Conservation (phyloP, 78 protist species). For the slime mould (Dictyostelium discoideum) region dicty_2.7 NC_007089.4:1579501-1580000, state of each 20-base stretch:
- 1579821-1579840: slow-evolving; percentile 92
- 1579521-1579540: background rate
- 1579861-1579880: slow-evolving; percentile 90
- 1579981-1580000: slow-evolving; percentile 77
- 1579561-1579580: no score
- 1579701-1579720: slow-evolving; percentile 88
- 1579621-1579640: slow-evolving; percentile 20
- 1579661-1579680: slow-evolving; percentile 79
- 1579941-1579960: slow-evolving; percentile 90
- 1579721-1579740: slow-evolving; percentile 81
- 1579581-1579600: no score
- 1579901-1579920: slow-evolving; percentile 87
- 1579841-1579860: slow-evolving; percentile 88
- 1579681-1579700: slow-evolving; percentile 89
- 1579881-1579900: slow-evolving; percentile 86
- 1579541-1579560: background rate
- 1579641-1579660: slow-evolving; percentile 71
- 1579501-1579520: background rate
- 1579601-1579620: background rate
- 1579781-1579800: slow-evolving; percentile 87
- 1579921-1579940: slow-evolving; percentile 84
- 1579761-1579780: slow-evolving; percentile 90
- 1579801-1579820: slow-evolving; percentile 87
- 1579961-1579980: slow-evolving; percentile 84
- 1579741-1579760: slow-evolving; percentile 86